Base-by-base conservation (phyloP, 2,329 filamentous ascomycete genomes). In the Aspergillus ibericus region DNA sequence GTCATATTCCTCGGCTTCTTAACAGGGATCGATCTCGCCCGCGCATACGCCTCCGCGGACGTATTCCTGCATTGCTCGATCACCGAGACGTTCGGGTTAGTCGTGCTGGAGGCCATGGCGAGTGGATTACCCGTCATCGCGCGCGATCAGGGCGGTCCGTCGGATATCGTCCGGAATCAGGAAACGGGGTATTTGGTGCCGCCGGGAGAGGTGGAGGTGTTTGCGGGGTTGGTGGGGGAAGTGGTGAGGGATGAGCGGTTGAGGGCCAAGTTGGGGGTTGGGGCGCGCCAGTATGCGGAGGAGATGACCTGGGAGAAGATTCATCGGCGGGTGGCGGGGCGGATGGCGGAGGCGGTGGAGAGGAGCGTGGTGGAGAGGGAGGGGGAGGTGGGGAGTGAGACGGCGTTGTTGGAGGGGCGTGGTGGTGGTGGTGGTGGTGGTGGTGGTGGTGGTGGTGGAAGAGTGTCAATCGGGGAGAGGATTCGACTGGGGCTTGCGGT, bases 51-150 rank as follows among this genome's bases (percentile, higher is more conserved):
- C 2, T 84, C 83, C 3, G 87, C 83, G 0, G 87, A 90, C 67
- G 64, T 90, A n/a, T 90, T 90, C 68, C 73, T 90, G 13, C 87
- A 90, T 74, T 89, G 86, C 73, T 90, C 85, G 20, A 78, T 90
- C 58, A 90, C 87, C 0, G 88, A 90, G 72, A 90, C 88, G 0
- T 90, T 90, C 70, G 88, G 88, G 0, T 77, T 90, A 9, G 87
- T 90, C 0, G 87, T 90, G 1, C 77, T 90, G 1, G 88, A 90
- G 72, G 84, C 85, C 3, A 89, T 90, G 87, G 87, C 87, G 0
- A 88, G 86, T 62, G 86, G 87, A 2, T 80, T 91, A 2, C 87
- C 87, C 0, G 87, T 90, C 22, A 79, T 90, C 53, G 88, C 88
- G 2, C 81, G 88, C 47, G 86, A 90, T 65, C 85, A 88, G 68